Evolutionary conservation across 306 rosid genomes (phyloP), one percentile per base, ranked within the genome.

Genomic region (Cicer arietinum): DNA sequence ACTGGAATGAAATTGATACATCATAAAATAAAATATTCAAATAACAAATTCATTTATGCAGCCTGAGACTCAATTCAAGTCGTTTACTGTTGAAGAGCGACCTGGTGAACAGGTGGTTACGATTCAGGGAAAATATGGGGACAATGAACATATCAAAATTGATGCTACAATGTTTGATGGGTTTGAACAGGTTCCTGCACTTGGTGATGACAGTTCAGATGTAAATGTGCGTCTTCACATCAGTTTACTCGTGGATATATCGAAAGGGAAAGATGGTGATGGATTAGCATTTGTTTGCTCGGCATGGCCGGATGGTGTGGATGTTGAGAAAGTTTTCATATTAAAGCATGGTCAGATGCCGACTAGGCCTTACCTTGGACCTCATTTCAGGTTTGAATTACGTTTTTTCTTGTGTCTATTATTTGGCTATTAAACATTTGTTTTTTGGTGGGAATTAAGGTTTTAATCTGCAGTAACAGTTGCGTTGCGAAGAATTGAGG

Each of bases 111-210:
- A 86, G 76, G 89, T 86, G 84, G 86, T 94, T 53, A 87, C 82
- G 8, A 56, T 91, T 80, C 88, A 60, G 65, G 75, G 97, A 10
- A 90, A 39, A 60, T 90, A 80, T 67, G 89, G 86, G 59, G 90
- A 85, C 17, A 43, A 12, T 53, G 98, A 94, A 78, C 88, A 86
- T 45, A 71, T 94, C 47, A 90, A 80, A 76, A 85, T 94, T 57
- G 90, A 90, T 60, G 96, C 88, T 46, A 90, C 97, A 10, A 89
- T 91, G 95, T 94, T 90, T 77, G 96, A 94, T 81, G 90, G 96
- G 37, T 87, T 10, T 66, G 81, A 80, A 47, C 73, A 64, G 6
- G 85, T 84, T 77, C 91, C 91, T 8, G 89, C 53, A 43, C 54
- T 22, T 45, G 90, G 84, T 69, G 93, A 88, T 67, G 90, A 91